Evolutionary conservation across 495 filamentous ascomycete species (phyloP), one percentile per base, ranked within the genome.

Genomic region (Hamigera avellanea): DNA sequence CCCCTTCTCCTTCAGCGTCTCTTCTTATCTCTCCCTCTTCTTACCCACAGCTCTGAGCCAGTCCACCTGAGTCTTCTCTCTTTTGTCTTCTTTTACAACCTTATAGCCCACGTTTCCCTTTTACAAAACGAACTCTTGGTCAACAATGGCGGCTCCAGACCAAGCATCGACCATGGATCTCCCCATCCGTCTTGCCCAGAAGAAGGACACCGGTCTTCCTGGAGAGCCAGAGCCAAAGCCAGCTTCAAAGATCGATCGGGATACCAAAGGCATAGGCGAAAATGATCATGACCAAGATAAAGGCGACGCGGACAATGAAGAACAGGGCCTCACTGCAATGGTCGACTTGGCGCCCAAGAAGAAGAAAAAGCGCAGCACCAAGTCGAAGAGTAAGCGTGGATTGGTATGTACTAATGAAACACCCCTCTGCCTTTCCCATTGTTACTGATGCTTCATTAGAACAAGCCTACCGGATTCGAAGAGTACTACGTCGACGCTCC

Each of bases 401-500:
- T 23, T 45, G 39, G 68, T 69, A 50, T 7, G 41, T 39, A 26
- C 32, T 1, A 43, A 18, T 13, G 10, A n/a, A n/a, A 30, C 5
- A 13, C 25, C 12, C 6, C 12, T 26, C 25, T 26, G 25, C 12
- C 12, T 14, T 30, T n/a, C 3, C 10, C 13, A 12, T 16, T 6
- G 10, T 16, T 25, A 18, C 32, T 42, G 1, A 35, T 26, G 13
- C 14, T 44, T 32, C 32, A 37, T 28, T 39, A 72, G 66, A 45
- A 46, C 35, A 57, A 62, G 31, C 65, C 71, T 3, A 71, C 73
- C n/a, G 77, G 79, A 0, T 81, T 80, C 38, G 76, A 80, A 44
- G 80, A 86, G 26, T 86, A 72, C 50, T 84, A 69, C 52, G 77
- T 75, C 27, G 87, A 95, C 50, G 67, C 73, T 3, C 87, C 89